phyloP scores from a whole-genome alignment of 331 rosid genomes.

The Quercus lobata region DNA sequence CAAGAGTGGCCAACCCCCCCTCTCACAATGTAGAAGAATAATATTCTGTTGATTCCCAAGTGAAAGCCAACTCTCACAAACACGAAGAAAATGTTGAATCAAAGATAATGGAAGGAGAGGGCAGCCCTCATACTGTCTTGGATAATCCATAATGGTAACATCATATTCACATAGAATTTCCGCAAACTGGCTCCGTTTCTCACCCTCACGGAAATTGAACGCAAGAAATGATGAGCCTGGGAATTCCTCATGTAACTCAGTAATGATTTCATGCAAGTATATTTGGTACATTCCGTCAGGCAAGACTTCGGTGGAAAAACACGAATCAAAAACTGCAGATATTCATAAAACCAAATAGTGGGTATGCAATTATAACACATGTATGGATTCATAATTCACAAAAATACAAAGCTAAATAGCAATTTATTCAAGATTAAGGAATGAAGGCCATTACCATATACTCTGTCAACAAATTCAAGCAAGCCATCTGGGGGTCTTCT shows the following conservation, averaged over 20 bases:
- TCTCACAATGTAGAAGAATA: conserved; percentile 79
- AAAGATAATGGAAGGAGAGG: conserved; percentile 76
- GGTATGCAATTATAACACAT: not conserved
- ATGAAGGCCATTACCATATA: conserved; percentile 57
- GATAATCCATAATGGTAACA: conserved; percentile 80
- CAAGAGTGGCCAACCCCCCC: conserved; percentile 94
- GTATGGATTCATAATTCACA: not conserved
- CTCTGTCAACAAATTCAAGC: conserved; percentile 80
- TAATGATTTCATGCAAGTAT: conserved; percentile 63
- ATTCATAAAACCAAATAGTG: not conserved
- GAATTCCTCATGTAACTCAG: conserved; percentile 79
- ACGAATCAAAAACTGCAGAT: conserved; percentile 83
- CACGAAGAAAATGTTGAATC: conserved; percentile 83
- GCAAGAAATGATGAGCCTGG: conserved; percentile 86
- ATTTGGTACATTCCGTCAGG: conserved; percentile 78
- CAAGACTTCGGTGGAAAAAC: conserved; percentile 81
- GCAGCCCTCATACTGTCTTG: conserved; percentile 87
- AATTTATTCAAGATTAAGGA: not conserved
- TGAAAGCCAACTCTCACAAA: conserved; percentile 75
- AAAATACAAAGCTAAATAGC: not conserved
- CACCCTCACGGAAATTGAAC: conserved; percentile 86
- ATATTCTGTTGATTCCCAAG: conserved; percentile 56
- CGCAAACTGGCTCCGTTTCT: conserved; percentile 60
- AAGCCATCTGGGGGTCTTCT: conserved; percentile 93
- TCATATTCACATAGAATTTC: conserved; percentile 59